phyloP scores from a whole-genome alignment of 163 green algal species.

The Volvox carteri region DNA sequence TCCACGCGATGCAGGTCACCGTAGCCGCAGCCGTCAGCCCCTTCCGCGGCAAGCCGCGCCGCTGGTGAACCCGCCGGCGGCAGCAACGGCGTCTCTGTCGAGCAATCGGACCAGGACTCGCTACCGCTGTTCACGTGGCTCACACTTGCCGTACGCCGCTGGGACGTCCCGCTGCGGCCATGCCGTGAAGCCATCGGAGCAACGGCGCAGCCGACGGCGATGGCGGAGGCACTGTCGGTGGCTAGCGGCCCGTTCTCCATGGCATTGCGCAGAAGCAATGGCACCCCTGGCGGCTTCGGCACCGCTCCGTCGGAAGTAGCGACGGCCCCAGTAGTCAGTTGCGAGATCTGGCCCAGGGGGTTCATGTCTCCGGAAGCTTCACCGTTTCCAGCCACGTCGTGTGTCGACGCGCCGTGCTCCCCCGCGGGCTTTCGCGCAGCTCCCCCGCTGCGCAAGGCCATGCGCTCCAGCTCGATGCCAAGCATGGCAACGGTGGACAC shows the following conservation, averaged over 20 bases:
- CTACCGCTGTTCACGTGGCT: too few relatives aligned
- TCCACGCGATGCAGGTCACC: neutral
- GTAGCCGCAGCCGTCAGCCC: neutral
- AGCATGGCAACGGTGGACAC: neutral
- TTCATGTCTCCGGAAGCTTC: neutral
- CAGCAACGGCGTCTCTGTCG: neutral
- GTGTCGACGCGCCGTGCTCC: neutral
- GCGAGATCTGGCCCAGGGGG: neutral
- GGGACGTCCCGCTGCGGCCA: too few relatives aligned
- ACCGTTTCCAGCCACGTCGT: neutral
- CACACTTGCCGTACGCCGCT: too few relatives aligned
- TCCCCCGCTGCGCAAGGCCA: neutral
- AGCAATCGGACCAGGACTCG: neutral
- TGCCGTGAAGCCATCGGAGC: too few relatives aligned
- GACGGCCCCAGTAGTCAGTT: too few relatives aligned
- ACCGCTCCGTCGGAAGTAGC: too few relatives aligned
- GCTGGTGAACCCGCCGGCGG: neutral
- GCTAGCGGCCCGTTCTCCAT: neutral
- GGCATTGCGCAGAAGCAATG: neutral
- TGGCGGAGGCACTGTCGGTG: too few relatives aligned
- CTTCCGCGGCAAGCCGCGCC: neutral
- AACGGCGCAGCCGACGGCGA: too few relatives aligned
- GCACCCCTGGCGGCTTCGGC: neutral
- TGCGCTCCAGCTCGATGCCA: conserved; percentile 4
- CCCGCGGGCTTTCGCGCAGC: neutral